Base-by-base conservation (phyloP, 1,284 basidiomycete genomes). In the Hemileia vastatrix region DNA sequence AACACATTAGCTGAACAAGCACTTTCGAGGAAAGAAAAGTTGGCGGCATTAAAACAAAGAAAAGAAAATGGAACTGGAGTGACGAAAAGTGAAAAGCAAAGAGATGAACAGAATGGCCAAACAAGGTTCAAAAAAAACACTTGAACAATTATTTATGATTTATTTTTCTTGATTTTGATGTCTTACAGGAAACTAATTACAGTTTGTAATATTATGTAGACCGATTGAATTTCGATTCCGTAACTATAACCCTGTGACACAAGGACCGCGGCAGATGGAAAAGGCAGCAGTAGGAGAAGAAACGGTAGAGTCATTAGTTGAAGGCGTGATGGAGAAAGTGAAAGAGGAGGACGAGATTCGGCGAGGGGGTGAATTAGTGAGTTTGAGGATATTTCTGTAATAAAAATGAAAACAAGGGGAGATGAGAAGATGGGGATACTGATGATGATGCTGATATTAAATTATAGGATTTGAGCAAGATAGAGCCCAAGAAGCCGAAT, bases 401-500 rank as follows among this genome's bases (percentile, higher is more conserved):
- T 51, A 6, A 18, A 18, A 13, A 18, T 11, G n/a, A 21, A 1
- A n/a, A 5, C 15, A 2, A 50, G 3, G 2, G 13, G 11, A 11
- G 11, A 11, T 43, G 48, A 50, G 11, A 5, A 11, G 13, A 50
- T 4, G 27, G 11, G 5, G 5, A 50, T 50, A 4, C 27, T 18
- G 27, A 15, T 33, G 4, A 3, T 19, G 18, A 3, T 31, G 43
- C 6, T 45, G 1, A 32, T 57, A 5, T 49, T 49, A 11, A 13
- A 36, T 11, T 4, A 5, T 33, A 63, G 60, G 60, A 63, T 24
- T 52, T 63, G 23, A 52, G 13, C 2, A 63, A 63, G 27, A 63
- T 63, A 21, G 54, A 63, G 56, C 60, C 60, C 1, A 63, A 63
- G 27, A 63, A 63, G 45, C 54, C 54, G 4, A 63, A 63, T 55